A percentile compares a stretch with the other conserved stretches of the same genome.
Conservation (phyloP, 1,284 basidiomycete genomes). For the Sporisorium exsertum region DNA sequence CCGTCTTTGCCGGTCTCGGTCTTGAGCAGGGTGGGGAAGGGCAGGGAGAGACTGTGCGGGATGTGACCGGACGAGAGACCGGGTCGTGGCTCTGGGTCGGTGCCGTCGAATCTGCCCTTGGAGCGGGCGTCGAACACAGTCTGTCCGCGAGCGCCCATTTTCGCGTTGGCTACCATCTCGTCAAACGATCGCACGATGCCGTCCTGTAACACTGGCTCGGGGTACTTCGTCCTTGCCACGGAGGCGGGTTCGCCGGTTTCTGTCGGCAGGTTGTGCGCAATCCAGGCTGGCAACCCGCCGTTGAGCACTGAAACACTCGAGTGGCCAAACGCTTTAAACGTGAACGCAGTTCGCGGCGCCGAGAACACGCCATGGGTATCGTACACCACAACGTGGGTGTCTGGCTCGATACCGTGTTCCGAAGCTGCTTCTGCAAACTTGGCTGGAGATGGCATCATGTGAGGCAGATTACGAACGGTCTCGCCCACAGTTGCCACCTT, state of each 20-base stretch:
- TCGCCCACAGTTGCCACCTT: conserved; percentile 71
- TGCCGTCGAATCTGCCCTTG: conserved; percentile 79
- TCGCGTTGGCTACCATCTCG: conserved; percentile 81
- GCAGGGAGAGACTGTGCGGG: conserved; percentile 84
- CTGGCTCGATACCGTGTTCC: conserved; percentile 79
- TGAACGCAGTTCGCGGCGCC: conserved; percentile 59
- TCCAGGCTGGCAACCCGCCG: conserved; percentile 66
- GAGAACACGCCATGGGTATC: conserved; percentile 69
- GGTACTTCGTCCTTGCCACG: conserved; percentile 54
- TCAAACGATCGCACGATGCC: conserved; percentile 79
- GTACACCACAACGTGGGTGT: conserved; percentile 89
- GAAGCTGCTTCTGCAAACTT: conserved; percentile 84
- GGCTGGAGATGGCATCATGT: conserved; percentile 87
- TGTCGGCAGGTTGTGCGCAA: conserved; percentile 39
- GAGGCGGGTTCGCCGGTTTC: conserved; percentile 44
- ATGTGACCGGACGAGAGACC: conserved; percentile 92
- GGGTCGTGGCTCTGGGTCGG: conserved; percentile 87
- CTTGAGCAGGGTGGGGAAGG: conserved; percentile 83
- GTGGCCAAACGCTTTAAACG: conserved; percentile 64
- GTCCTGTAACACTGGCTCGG: conserved; percentile 73
- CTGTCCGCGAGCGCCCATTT: conserved; percentile 74
- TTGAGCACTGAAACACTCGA: conserved; percentile 61
- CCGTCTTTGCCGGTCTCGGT: conserved; percentile 69
- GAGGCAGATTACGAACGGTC: conserved; percentile 74
- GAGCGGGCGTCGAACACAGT: conserved; percentile 89